A percentile compares a stretch with the other conserved stretches of the same genome.
These are phyloP conservation scores for Leucosporidium yakuticum DNA, from an alignment of 768 basidiomycete genomes.

Conservation along the genomic window DNA sequence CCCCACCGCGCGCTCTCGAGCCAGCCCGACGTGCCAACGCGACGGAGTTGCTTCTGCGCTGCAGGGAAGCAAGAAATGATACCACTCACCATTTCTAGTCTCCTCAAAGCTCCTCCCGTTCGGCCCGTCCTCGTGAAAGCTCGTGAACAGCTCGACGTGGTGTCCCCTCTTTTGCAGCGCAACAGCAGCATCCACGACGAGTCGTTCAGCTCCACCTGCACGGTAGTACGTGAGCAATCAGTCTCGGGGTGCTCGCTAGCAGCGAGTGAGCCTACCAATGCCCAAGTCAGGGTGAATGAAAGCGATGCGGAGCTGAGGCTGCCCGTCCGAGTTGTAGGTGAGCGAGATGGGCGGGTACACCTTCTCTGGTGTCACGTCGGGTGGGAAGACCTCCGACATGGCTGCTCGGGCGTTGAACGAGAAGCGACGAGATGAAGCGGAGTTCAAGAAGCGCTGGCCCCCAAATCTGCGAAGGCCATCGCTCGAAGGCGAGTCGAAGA, in stretches of 20 bases:
- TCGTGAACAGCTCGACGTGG: constrained; percentile 81
- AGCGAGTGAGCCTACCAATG: constrained; percentile 56
- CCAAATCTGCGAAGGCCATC: too few species aligned
- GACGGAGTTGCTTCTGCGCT: neutral
- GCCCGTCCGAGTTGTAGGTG: too few species aligned
- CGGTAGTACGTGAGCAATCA: neutral
- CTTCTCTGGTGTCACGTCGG: neutral
- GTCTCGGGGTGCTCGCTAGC: neutral
- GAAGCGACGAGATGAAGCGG: too few species aligned
- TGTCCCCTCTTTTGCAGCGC: constrained; percentile 81
- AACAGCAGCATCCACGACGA: constrained; percentile 90
- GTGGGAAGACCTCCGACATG: neutral
- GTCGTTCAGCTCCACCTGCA: constrained; percentile 85
- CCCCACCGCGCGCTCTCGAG: neutral
- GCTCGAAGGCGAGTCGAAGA: too few species aligned
- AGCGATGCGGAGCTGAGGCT: constrained; percentile 51
- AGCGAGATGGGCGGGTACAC: too few species aligned
- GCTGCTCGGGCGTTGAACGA: too few species aligned
- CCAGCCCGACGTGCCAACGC: neutral
- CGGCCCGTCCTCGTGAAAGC: constrained; percentile 75
- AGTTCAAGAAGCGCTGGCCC: too few species aligned
- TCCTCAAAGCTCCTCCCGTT: constrained; percentile 70
- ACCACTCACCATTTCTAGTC: constrained; percentile 69
- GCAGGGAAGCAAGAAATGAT: neutral
- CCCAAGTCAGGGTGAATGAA: constrained; percentile 94